Conservation (phyloP, 331 rosid species). For the Malus hybrid region DNA sequence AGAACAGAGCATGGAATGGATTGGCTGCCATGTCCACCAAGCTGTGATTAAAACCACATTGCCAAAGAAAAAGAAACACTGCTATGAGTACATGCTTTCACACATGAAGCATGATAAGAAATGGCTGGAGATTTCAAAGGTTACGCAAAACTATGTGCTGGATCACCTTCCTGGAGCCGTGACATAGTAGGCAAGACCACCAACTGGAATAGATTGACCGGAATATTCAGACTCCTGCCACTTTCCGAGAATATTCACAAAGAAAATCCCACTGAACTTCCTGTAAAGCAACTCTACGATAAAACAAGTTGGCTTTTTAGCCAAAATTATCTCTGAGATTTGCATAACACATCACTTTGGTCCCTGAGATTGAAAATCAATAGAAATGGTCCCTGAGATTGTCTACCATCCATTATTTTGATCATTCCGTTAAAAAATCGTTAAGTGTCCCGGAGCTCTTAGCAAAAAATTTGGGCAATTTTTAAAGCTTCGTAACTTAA, state of each 20-base stretch:
- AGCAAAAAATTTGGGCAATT: too few species aligned
- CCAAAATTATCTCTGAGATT: too few species aligned
- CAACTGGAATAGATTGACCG: constrained; percentile 41
- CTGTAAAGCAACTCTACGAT: constrained; percentile 30
- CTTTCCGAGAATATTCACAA: constrained; percentile 37
- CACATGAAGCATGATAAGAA: not conserved
- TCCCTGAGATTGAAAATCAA: too few species aligned
- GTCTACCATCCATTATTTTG: too few species aligned
- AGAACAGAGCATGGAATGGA: constrained; percentile 47
- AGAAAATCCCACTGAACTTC: constrained; percentile 32
- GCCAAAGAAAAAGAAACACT: not conserved
- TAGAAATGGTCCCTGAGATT: too few species aligned
- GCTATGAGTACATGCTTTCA: not conserved
- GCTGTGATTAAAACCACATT: constrained; percentile 17
- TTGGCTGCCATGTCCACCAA: constrained; percentile 46
- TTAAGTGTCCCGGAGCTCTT: too few species aligned
- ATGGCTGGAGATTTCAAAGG: not conserved
- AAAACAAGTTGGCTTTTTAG: too few species aligned
- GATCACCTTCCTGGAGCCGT: constrained; percentile 37
- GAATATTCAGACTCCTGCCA: constrained; percentile 49
- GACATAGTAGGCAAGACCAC: constrained; percentile 40
- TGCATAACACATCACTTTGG: too few species aligned
- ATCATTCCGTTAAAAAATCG: too few species aligned
- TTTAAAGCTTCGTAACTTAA: too few species aligned
- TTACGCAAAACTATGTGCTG: not conserved